Evolutionary conservation across 257 asterid genomes (phyloP).

Genomic region (Nicotiana noctiflora): DNA sequence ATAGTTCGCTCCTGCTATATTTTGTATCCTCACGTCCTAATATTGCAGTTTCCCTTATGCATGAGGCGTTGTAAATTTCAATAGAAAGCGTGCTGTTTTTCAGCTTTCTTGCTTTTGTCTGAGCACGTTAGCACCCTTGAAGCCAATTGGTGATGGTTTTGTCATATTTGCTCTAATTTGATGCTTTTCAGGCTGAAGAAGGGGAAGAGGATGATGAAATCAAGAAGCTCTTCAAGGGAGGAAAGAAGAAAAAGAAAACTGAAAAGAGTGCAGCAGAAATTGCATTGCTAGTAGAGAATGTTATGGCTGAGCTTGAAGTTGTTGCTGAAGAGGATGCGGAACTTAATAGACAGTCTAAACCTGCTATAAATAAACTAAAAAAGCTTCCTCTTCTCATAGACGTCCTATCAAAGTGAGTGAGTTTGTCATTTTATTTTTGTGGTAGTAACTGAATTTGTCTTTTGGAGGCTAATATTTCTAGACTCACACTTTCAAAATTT

Average conservation of each 20-base stretch:
- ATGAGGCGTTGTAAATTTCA: neutral
- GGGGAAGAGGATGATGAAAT: conserved; percentile 91
- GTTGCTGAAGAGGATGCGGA: conserved; percentile 95
- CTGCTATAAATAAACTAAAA: conserved; percentile 81
- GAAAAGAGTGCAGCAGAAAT: conserved; percentile 93
- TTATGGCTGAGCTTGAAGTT: conserved; percentile 92
- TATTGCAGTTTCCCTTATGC: neutral
- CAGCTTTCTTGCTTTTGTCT: neutral
- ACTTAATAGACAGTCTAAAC: conserved; percentile 71
- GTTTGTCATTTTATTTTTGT: conserved; percentile 2
- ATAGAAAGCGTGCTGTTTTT: neutral
- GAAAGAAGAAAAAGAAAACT: conserved; percentile 77
- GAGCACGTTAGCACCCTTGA: neutral
- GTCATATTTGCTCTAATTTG: neutral
- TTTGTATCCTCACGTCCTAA: neutral
- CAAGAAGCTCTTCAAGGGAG: conserved; percentile 58
- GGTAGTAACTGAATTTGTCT: neutral
- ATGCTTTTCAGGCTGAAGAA: conserved; percentile 68
- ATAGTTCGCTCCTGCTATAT: neutral
- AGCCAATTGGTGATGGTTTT: neutral
- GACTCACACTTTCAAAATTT: neutral
- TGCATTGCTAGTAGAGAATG: conserved; percentile 72
- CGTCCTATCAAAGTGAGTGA: conserved; percentile 76
- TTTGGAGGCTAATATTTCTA: conserved; percentile 10
- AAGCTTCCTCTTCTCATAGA: conserved; percentile 84